Percentiles rank a stretch among this genome's conserved stretches.
Evolutionary conservation across 23 red algal genomes (phyloP).

Genomic region (Gracilaria domingensis): DNA sequence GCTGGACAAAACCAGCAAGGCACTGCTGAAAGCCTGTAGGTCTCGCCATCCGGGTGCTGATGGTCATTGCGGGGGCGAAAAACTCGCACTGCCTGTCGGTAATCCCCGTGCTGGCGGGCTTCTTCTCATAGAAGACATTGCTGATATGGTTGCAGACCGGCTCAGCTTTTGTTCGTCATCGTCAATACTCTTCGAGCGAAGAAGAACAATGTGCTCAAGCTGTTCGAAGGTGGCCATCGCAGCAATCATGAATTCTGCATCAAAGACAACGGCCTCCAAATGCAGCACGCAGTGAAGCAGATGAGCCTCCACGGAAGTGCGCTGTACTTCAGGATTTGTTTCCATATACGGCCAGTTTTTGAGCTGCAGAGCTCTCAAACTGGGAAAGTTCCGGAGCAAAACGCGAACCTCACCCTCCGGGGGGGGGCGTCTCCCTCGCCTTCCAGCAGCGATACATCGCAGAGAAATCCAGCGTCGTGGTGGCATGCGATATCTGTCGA

Average conservation of each 20-base stretch:
- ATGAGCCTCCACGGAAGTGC: neutral
- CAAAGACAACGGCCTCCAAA: neutral
- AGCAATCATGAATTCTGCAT: neutral
- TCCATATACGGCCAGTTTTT: constrained; percentile 41
- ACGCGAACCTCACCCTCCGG: neutral
- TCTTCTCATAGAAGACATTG: no score
- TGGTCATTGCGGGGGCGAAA: no score
- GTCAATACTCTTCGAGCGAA: no score
- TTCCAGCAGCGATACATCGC: constrained; percentile 1
- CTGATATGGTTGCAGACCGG: no score
- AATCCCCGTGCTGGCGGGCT: no score
- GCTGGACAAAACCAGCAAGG: no score
- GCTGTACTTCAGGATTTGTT: neutral
- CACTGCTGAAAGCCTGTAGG: no score
- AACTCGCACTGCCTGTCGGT: no score
- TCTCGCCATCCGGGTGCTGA: no score
- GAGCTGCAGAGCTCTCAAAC: neutral
- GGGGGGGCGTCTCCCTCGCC: constrained; percentile 17
- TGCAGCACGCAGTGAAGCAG: neutral
- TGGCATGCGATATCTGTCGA: neutral
- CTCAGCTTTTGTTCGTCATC: no score
- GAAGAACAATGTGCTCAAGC: neutral
- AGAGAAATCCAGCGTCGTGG: constrained; percentile 23
- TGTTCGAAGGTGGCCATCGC: neutral
- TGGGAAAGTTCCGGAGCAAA: constrained; percentile 14